phyloP scores from a whole-genome alignment of 352 stramenopile species.

The Pythium oligandrum region DNA sequence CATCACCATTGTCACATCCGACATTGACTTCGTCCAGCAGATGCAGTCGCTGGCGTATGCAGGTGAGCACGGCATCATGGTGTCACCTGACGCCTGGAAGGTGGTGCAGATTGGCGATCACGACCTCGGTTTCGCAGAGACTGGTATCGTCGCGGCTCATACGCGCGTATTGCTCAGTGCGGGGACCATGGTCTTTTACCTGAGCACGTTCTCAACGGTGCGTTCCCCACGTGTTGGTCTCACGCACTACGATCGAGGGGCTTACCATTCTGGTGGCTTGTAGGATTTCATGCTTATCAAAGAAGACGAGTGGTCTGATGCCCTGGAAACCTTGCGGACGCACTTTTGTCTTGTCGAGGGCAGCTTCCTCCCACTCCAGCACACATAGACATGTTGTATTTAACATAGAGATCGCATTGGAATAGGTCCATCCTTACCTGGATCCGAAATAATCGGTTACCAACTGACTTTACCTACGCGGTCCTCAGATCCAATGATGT shows the following conservation, averaged over 20 bases:
- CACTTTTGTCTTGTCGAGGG: constrained; percentile 37
- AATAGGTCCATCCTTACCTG: no score
- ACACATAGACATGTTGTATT: no score
- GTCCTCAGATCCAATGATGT: no score
- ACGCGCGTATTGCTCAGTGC: constrained; percentile 37
- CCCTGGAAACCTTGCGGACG: constrained; percentile 29
- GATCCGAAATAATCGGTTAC: no score
- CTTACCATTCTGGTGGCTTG: neutral
- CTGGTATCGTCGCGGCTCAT: constrained; percentile 44
- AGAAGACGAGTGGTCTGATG: constrained; percentile 46
- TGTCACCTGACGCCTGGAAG: constrained; percentile 45
- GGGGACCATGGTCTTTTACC: constrained; percentile 48
- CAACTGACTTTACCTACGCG: no score
- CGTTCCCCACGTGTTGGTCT: neutral
- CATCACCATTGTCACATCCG: constrained; percentile 39
- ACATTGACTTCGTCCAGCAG: constrained; percentile 29
- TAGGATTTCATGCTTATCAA: constrained; percentile 58
- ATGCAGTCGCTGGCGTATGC: constrained; percentile 22
- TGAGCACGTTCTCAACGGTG: constrained; percentile 52
- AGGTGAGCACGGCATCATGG: constrained; percentile 32
- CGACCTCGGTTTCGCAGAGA: constrained; percentile 45
- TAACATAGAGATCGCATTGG: no score
- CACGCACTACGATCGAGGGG: no score
- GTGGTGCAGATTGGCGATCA: constrained; percentile 48
- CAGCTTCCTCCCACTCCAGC: constrained; percentile 21